These are phyloP conservation scores for Linderniella brevidens DNA, from an alignment of 257 asterid genomes.

Conservation along the genomic window DNA sequence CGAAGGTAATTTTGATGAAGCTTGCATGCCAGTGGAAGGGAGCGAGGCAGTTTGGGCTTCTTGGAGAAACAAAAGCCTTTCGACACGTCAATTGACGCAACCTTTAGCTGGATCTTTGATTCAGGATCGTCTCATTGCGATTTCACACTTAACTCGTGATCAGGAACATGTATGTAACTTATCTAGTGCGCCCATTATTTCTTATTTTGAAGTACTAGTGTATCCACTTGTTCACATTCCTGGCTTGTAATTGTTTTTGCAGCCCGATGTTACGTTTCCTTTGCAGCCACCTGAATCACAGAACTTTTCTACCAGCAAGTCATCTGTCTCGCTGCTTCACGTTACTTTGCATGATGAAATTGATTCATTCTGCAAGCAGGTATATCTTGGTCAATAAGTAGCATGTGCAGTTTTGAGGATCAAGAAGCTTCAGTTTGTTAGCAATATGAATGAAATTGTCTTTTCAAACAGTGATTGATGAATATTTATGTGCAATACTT, in stretches of 20 bases:
- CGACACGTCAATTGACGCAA: slow-evolving; percentile 67
- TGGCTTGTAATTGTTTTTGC: slow-evolving; percentile 17
- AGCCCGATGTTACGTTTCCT: slow-evolving; percentile 96
- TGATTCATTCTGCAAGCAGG: slow-evolving; percentile 86
- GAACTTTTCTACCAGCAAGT: slow-evolving; percentile 35
- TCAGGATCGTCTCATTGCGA: slow-evolving; percentile 90
- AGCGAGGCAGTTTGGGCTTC: slow-evolving; percentile 94
- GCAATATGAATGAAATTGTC: neutral
- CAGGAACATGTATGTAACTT: slow-evolving; percentile 67
- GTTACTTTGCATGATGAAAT: slow-evolving; percentile 74
- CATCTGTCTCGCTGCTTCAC: slow-evolving; percentile 47
- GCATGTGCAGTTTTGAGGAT: slow-evolving; percentile 2
- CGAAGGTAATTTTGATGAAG: slow-evolving; percentile 75
- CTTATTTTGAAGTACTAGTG: slow-evolving; percentile 6
- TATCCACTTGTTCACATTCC: slow-evolving; percentile 7
- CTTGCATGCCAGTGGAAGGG: slow-evolving; percentile 71
- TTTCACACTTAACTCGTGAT: slow-evolving; percentile 91
- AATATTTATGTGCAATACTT: neutral
- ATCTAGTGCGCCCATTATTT: slow-evolving; percentile 5
- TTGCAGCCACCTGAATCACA: slow-evolving; percentile 70
- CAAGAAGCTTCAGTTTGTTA: slow-evolving; percentile 6
- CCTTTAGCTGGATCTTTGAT: slow-evolving; percentile 86
- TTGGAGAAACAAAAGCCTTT: slow-evolving; percentile 86
- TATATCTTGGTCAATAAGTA: slow-evolving; percentile 14
- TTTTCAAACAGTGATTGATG: slow-evolving; percentile 10